Conservation (phyloP, 805 yeast genomes). For the Candida loeiensis region DNA sequence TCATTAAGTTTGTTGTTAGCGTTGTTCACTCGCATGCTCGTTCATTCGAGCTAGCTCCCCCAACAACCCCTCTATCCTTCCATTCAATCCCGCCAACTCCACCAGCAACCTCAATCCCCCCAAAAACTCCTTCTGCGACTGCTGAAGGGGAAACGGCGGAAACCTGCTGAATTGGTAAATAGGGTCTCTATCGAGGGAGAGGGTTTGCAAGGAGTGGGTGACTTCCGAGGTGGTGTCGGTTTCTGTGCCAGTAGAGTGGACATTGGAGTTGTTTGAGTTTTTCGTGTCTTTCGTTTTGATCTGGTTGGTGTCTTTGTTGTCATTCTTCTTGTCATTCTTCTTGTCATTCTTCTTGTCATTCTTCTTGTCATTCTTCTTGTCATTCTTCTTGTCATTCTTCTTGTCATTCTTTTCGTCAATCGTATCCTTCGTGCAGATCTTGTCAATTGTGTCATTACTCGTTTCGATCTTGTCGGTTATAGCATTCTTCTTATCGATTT, state of each 20-base stretch:
- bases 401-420: too few relatives aligned
- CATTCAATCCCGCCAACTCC: slow-evolving; percentile 19
- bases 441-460: too few relatives aligned
- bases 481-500: too few relatives aligned
- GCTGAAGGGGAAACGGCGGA: slow-evolving; percentile 20
- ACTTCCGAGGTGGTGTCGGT: too few relatives aligned
- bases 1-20: neutral
- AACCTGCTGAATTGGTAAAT: slow-evolving; percentile 24
- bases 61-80: slow-evolving; percentile 18
- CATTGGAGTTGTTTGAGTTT: too few relatives aligned
- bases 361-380: slow-evolving; percentile 3
- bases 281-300: neutral
- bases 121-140: slow-evolving; percentile 17
- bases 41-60: slow-evolving; percentile 6
- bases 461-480: too few relatives aligned
- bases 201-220: too few relatives aligned
- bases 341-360: slow-evolving; percentile 3
- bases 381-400: slow-evolving; percentile 2
- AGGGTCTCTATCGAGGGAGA: slow-evolving; percentile 13
- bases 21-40: neutral
- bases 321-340: neutral
- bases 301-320: neutral
- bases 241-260: too few relatives aligned
- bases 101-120: slow-evolving; percentile 18
- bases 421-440: too few relatives aligned